Conservation (phyloP, 305 asterid genomes). For the Fraxinus greggii region DNA sequence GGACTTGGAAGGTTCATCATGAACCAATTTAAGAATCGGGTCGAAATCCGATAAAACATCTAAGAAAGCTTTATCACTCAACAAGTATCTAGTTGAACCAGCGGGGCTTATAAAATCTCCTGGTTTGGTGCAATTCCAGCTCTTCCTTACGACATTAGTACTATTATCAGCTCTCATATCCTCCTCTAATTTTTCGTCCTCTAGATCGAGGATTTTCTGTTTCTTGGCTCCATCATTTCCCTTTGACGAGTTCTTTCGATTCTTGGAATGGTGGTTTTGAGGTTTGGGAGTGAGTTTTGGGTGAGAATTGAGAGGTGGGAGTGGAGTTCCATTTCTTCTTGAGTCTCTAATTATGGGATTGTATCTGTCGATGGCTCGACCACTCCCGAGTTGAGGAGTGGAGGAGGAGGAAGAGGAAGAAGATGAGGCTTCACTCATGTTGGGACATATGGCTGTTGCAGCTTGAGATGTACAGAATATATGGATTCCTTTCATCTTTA, state of each 20-base stretch:
- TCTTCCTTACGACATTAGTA: conserved; percentile 24
- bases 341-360: conserved; percentile 81
- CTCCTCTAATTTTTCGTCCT: not conserved
- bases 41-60: conserved; percentile 43
- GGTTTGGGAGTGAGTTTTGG: conserved; percentile 27
- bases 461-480: conserved; percentile 68
- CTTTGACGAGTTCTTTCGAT: conserved; percentile 1
- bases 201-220: conserved; percentile 3
- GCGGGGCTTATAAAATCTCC: conserved; percentile 68
- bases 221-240: conserved; percentile 26
- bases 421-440: conserved; percentile 42
- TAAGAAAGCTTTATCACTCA: conserved; percentile 47
- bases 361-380: conserved; percentile 79
- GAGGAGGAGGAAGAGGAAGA: conserved; percentile 37
- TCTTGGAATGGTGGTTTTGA: conserved; percentile 24
- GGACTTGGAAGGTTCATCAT: conserved; percentile 23
- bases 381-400: conserved; percentile 34
- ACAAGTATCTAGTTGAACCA: conserved; percentile 60
- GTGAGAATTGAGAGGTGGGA: conserved; percentile 28
- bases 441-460: conserved; percentile 46
- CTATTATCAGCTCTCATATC: not conserved
- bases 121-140: conserved; percentile 62
- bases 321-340: conserved; percentile 32
- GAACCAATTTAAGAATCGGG: conserved; percentile 27
- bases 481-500: conserved; percentile 64